Evolutionary conservation across 2,329 filamentous ascomycete species (phyloP).

Genomic region (Pseudogymnoascus sp.): DNA sequence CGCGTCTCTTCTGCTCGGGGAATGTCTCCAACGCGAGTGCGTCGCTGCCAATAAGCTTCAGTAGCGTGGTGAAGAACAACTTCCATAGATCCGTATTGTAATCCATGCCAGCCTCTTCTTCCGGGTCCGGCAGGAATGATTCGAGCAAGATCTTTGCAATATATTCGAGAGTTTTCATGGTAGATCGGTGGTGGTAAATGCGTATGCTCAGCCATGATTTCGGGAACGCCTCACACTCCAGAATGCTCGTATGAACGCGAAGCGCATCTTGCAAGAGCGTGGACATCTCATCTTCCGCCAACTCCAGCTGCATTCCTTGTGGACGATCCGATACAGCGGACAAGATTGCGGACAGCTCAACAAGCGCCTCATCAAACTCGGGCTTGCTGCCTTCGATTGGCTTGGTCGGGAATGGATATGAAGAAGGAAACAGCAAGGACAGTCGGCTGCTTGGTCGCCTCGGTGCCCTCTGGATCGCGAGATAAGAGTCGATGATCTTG

Average conservation of each 20-base stretch:
- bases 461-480: conserved; percentile 59
- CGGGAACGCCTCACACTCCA: conserved; percentile 86
- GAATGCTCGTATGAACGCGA: conserved; percentile 80
- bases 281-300: conserved; percentile 67
- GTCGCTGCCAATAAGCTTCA: conserved; percentile 84
- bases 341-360: conserved; percentile 83
- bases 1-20: conserved; percentile 89
- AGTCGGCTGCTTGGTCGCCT: conserved; percentile 57
- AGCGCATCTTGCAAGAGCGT: conserved; percentile 72
- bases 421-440: conserved; percentile 81
- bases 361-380: conserved; percentile 76
- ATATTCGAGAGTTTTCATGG: conserved; percentile 79
- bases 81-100: conserved; percentile 96
- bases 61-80: conserved; percentile 79
- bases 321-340: conserved; percentile 73
- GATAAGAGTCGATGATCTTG: conserved; percentile 85
- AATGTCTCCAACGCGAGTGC: conserved; percentile 90
- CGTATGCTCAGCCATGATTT: conserved; percentile 85
- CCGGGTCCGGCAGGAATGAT: conserved; percentile 77
- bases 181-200: conserved; percentile 87
- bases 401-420: conserved; percentile 81
- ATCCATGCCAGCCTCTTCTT: conserved; percentile 67
- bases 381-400: conserved; percentile 45
- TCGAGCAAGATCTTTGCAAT: conserved; percentile 74
- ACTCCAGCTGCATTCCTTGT: conserved; percentile 67